phyloP scores from a whole-genome alignment of 2,329 filamentous ascomycete genomes.

The Elsinoe perseae region DNA sequence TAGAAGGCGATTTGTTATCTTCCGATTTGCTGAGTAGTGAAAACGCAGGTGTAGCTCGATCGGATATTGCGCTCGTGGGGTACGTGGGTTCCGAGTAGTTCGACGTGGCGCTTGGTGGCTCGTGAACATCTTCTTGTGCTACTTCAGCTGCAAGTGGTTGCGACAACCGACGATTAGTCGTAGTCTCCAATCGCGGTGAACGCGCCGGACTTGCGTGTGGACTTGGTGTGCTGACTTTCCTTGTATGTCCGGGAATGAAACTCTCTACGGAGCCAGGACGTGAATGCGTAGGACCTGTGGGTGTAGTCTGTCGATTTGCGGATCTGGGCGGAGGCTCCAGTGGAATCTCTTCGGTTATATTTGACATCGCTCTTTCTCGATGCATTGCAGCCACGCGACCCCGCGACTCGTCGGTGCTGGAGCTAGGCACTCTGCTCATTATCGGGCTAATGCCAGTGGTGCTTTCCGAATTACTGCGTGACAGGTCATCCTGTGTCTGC shows the following conservation, averaged over 20 bases:
- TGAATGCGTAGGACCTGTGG: constrained; percentile 29
- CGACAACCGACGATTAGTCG: constrained; percentile 27
- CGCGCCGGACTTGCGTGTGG: constrained; percentile 55
- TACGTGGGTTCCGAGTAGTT: not conserved
- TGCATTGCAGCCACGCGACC: constrained; percentile 30
- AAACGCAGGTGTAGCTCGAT: not conserved
- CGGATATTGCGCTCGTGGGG: not conserved
- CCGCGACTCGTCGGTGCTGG: constrained; percentile 32
- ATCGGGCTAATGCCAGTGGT: constrained; percentile 59
- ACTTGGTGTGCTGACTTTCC: constrained; percentile 52
- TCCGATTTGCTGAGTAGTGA: not conserved
- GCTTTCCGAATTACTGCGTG: constrained; percentile 54
- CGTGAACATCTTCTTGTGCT: not conserved
- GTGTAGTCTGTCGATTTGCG: constrained; percentile 27
- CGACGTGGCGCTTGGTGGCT: constrained; percentile 4
- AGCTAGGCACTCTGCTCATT: constrained; percentile 49
- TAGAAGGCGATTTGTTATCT: not conserved
- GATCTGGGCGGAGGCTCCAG: constrained; percentile 26
- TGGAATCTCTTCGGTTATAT: constrained; percentile 46
- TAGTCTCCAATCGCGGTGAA: constrained; percentile 45
- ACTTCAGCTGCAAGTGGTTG: constrained; percentile 19
- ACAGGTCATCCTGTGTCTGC: constrained; percentile 36
- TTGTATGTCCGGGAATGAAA: constrained; percentile 48
- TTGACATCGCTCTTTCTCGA: constrained; percentile 40
- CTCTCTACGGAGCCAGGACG: constrained; percentile 14